Percentiles rank a stretch among this genome's conserved stretches.
Conservation (phyloP, 1,284 basidiomycete genomes). For the Fomitopsis schrenkii region DNA sequence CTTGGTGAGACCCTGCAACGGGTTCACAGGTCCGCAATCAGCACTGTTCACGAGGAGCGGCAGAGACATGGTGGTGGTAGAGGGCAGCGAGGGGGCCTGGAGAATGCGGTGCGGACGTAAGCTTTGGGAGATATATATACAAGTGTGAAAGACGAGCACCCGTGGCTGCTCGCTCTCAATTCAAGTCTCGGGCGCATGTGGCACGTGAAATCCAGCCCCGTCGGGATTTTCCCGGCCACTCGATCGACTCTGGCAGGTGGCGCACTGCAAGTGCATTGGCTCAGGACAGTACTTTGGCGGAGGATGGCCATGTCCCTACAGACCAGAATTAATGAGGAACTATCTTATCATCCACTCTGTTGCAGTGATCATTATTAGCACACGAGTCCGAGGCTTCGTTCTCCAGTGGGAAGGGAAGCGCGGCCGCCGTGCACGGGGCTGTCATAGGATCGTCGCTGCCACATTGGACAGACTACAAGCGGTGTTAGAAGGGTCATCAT, state of each 20-base stretch:
- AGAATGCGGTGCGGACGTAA: not conserved
- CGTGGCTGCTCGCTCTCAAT: not conserved
- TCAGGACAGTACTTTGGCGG: too few species aligned
- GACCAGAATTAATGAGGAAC: too few species aligned
- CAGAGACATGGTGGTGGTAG: conserved; percentile 54
- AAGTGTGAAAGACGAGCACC: not conserved
- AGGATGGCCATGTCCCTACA: too few species aligned
- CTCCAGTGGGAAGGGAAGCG: not conserved
- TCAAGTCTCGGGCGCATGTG: not conserved
- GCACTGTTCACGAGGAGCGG: conserved; percentile 69
- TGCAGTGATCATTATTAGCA: not conserved
- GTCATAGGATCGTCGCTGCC: not conserved
- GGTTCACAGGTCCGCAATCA: conserved; percentile 80
- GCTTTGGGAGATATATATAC: conserved; percentile 1
- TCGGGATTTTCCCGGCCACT: not conserved
- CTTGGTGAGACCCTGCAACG: conserved; percentile 75
- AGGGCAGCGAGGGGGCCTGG: not conserved
- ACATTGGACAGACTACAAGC: not conserved
- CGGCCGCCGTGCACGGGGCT: not conserved
- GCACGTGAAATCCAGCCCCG: conserved; percentile 2
- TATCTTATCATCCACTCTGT: not conserved
- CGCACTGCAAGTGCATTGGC: not conserved
- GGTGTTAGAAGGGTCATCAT: too few species aligned
- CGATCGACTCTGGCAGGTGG: not conserved
- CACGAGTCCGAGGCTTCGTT: not conserved